These are phyloP conservation scores for Lipomyces anomalus DNA, from an alignment of 805 yeast genomes.

Conservation along the genomic window DNA sequence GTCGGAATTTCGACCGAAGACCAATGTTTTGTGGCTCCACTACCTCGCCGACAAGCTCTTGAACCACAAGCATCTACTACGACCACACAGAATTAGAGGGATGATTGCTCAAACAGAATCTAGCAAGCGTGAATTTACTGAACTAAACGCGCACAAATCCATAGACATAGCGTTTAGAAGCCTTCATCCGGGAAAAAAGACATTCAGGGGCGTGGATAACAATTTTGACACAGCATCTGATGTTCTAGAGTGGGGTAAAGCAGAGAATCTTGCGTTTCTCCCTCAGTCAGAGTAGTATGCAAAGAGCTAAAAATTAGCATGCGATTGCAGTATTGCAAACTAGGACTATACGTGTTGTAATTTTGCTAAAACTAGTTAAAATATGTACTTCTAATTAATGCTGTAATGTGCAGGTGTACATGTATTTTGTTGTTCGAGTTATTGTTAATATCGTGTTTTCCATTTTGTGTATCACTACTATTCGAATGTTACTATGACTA, in stretches of 20 bases:
- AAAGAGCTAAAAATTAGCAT: too few relatives aligned
- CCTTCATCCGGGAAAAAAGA: slow-evolving; percentile 19
- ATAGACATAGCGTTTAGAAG: slow-evolving; percentile 12
- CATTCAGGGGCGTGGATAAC: background rate
- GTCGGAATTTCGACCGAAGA: slow-evolving; percentile 42
- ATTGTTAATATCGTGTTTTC: too few relatives aligned
- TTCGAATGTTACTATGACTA: too few relatives aligned
- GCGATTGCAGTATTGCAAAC: too few relatives aligned
- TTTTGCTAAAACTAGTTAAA: too few relatives aligned
- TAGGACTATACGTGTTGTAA: too few relatives aligned
- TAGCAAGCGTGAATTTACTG: slow-evolving; percentile 1
- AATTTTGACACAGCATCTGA: background rate
- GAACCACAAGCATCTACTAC: slow-evolving; percentile 35
- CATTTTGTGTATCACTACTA: too few relatives aligned
- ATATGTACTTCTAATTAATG: too few relatives aligned
- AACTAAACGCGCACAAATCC: slow-evolving; percentile 15
- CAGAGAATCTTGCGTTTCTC: background rate
- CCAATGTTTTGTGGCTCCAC: slow-evolving; percentile 61
- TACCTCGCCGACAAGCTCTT: slow-evolving; percentile 50
- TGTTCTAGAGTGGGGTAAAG: background rate
- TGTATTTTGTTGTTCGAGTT: too few relatives aligned
- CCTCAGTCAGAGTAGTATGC: too few relatives aligned
- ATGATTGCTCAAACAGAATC: background rate
- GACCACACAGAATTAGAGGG: slow-evolving; percentile 11
- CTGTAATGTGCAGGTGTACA: too few relatives aligned